Evolutionary conservation across 768 basidiomycete genomes (phyloP), one percentile per base, ranked within the genome.

Genomic region (Paxillus ammoniavirescens): DNA sequence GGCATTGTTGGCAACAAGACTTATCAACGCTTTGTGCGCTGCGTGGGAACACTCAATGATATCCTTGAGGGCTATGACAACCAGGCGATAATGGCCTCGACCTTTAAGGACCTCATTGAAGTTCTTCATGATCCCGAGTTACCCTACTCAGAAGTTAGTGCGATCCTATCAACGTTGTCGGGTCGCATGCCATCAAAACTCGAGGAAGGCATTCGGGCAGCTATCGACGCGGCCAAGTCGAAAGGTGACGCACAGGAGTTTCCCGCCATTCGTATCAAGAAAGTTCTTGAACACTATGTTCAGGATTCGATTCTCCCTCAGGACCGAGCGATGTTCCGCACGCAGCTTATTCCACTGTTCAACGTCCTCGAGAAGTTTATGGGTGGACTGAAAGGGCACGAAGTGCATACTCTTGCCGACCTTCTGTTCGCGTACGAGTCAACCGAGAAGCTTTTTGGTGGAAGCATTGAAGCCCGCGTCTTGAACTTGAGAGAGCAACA

Each of bases 61-160:
- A 95, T 97, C 61, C 80, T 99, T 55, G 91, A 93, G 53, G 97
- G 97, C 36, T 99, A 89, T 72, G 97, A 99, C 73, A 98, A 98
- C 74, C 91, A 93, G 65, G 87, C 93, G 5, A 78, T 91, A 60
- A 93, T 98, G 89, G 78, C 80, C 17, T 73, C 86, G 5, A 91
- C 92, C 10, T 77, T 98, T 65, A 95, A 93, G 70, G 89, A 93
- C 42, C 85, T 99, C 53, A 77, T 92, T 61, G 76, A 83, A 36
- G 84, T 92, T 38, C 80, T 99, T 33, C 86, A 87, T 55, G 81
- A 94, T 63, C 82, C 88, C 6, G 90, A 91, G 57, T 84, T 98
- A 26, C 94, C 97, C 0, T 98, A 88, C 72, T 83, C 91, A 21
- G 89, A 98, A 70, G 80, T 87, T 47, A 82, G 77, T 41, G 84